Evolutionary conservation across 352 stramenopile genomes (phyloP).

Genomic region (Aphanomyces invadans): DNA sequence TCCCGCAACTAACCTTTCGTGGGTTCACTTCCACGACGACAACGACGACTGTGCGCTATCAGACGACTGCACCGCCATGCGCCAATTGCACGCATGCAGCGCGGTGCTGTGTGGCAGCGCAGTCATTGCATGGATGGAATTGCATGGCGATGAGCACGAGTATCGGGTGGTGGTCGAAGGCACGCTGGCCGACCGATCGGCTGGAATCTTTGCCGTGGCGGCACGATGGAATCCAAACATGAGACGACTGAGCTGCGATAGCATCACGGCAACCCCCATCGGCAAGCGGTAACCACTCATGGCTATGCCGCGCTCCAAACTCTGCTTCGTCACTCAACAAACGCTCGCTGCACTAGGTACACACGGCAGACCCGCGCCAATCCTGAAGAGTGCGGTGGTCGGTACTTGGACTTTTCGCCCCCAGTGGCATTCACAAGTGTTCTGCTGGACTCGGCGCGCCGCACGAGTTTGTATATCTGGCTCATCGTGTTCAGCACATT

Average conservation of each 20-base stretch:
- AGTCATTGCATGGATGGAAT: conserved; percentile 59
- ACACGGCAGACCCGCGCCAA: conserved; percentile 62
- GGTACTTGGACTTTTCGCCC: conserved; percentile 28
- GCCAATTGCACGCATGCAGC: conserved; percentile 49
- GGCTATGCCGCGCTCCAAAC: too few species aligned
- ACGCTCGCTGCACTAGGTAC: too few species aligned
- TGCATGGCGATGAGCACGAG: conserved; percentile 36
- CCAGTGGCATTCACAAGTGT: not conserved
- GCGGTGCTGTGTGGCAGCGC: conserved; percentile 64
- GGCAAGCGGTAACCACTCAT: not conserved
- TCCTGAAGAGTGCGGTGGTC: conserved; percentile 51
- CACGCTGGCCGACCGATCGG: conserved; percentile 49
- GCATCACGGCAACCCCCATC: not conserved
- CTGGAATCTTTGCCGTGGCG: conserved; percentile 56
- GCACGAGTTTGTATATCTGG: conserved; percentile 37
- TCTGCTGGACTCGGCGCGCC: not conserved
- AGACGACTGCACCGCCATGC: conserved; percentile 48
- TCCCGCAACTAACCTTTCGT: conserved; percentile 31
- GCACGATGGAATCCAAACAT: conserved; percentile 28
- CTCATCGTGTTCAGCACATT: conserved; percentile 52
- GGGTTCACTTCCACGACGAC: conserved; percentile 61
- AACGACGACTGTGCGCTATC: conserved; percentile 37
- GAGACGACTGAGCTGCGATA: not conserved
- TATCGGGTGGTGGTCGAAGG: conserved; percentile 57
- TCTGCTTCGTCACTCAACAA: too few species aligned